Evolutionary conservation across 2,329 filamentous ascomycete species (phyloP).

Genomic region (Beauveria medogensis): DNA sequence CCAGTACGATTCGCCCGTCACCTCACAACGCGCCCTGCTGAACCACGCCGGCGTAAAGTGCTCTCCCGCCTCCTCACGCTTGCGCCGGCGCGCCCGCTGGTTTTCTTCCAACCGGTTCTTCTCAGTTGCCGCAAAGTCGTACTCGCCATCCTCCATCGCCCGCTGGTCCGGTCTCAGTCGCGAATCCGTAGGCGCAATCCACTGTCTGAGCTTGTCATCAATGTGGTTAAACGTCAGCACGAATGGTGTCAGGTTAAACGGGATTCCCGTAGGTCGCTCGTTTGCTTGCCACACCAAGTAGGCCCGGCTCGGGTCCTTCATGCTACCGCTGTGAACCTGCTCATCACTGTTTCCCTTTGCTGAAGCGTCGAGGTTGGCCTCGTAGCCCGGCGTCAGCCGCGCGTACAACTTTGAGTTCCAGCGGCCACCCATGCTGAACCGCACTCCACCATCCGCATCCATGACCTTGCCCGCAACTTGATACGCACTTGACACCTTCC

Average conservation of each 20-base stretch:
- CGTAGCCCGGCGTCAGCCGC: conserved; percentile 82
- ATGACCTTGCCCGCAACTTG: conserved; percentile 81
- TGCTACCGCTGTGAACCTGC: conserved; percentile 39
- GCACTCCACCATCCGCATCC: conserved; percentile 68
- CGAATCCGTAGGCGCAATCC: conserved; percentile 87
- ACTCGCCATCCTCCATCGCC: conserved; percentile 98
- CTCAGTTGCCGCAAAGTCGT: conserved; percentile 85
- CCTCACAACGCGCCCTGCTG: conserved; percentile 57
- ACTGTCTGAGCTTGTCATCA: conserved; percentile 67
- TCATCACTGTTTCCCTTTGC: conserved; percentile 30
- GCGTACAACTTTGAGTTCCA: conserved; percentile 99
- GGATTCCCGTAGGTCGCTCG: conserved; percentile 70
- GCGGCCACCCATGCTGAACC: conserved; percentile 82
- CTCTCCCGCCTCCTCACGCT: conserved; percentile 68
- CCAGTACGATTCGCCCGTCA: conserved; percentile 89
- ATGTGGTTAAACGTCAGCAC: conserved; percentile 90
- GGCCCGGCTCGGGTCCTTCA: conserved; percentile 61
- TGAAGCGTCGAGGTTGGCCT: conserved; percentile 60
- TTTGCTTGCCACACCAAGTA: conserved; percentile 93
- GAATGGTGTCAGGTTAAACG: conserved; percentile 96
- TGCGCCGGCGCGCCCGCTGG: conserved; percentile 67
- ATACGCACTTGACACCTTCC: conserved; percentile 90
- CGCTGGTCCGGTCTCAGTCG: conserved; percentile 88
- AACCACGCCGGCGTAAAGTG: conserved; percentile 87
- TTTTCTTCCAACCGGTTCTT: conserved; percentile 93